Base-by-base conservation (phyloP, 805 yeast genomes). In the Cyberlindnera misumaiensis region DNA sequence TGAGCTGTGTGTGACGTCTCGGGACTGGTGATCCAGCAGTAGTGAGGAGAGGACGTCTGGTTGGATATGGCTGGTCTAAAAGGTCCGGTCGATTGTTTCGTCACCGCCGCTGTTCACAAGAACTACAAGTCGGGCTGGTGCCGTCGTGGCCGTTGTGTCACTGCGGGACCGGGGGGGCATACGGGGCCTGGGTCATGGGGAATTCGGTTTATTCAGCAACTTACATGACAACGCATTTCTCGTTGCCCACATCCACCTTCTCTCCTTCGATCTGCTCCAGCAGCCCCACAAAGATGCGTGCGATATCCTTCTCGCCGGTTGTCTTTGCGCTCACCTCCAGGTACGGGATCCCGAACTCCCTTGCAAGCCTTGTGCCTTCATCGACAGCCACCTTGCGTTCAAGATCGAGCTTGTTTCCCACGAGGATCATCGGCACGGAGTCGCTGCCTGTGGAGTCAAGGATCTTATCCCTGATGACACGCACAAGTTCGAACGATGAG, bases 271-370 rank as follows among this genome's bases (percentile, higher is more conserved):
- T 81, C 47, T 73, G 75, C 35, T 65, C 69, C 30, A 77, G 64
- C 46, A 84, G 65, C 28, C 68, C 60, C 45, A 80, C 77, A 56
- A 85, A 84, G 12, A 81, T 77, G 47, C 65, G 48, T 13, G 51
- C 60, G 25, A 86, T 85, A 54, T 86, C 84, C 52, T 85, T 77
- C 31, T 85, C 87, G 50, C 84, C 83, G 56, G 75, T 77, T 43
- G 82, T 76, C 51, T 88, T 80, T 13, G 95, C 95, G 30, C 85
- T 75, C 9, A 94, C 83, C 64, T 86, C 95, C 53, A 86, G 71
- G 59, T 83, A 87, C 14, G 83, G 85, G 49, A 83, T 74, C 3
- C 44, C 45, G 54, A 85, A 75, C 46, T 74, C 71, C 40, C 71
- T 68, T 24, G 95, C 95, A 42, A 86, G 65, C 34, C 63, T 63